A percentile compares a stretch with the other conserved stretches of the same genome.
Evolutionary conservation across 1,284 basidiomycete species (phyloP).

Genomic region (Leccinum cinnamomeum): DNA sequence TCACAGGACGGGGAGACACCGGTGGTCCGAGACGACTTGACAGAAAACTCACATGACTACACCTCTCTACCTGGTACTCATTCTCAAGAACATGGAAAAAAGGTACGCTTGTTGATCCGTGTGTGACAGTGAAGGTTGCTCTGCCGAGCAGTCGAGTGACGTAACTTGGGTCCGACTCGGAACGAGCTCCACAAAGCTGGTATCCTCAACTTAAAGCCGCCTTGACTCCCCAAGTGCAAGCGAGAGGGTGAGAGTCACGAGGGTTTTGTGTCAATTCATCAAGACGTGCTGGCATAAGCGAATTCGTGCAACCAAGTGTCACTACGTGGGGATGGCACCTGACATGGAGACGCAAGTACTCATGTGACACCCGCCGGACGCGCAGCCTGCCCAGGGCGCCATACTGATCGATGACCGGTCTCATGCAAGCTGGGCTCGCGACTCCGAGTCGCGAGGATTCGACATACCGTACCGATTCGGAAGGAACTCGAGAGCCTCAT

Average conservation of each 20-base stretch:
- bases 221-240: neutral
- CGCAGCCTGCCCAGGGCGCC: neutral
- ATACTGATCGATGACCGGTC: neutral
- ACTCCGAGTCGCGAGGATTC: neutral
- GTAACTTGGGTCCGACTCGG: neutral
- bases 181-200: neutral
- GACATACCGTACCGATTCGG: neutral
- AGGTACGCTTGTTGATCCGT: neutral
- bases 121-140: neutral
- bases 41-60: neutral
- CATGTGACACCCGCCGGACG: neutral
- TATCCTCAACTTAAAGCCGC: neutral
- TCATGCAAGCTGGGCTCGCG: neutral
- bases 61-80: neutral
- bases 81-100: constrained; percentile 2
- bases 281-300: neutral
- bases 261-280: neutral
- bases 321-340: neutral
- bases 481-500: neutral
- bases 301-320: neutral
- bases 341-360: neutral
- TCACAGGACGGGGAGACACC: neutral
- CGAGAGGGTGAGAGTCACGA: neutral
- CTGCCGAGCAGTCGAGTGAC: neutral
- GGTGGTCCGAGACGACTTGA: neutral